Evolutionary conservation across 2,329 filamentous ascomycete genomes (phyloP).

Genomic region (Colletotrichum aenigma): DNA sequence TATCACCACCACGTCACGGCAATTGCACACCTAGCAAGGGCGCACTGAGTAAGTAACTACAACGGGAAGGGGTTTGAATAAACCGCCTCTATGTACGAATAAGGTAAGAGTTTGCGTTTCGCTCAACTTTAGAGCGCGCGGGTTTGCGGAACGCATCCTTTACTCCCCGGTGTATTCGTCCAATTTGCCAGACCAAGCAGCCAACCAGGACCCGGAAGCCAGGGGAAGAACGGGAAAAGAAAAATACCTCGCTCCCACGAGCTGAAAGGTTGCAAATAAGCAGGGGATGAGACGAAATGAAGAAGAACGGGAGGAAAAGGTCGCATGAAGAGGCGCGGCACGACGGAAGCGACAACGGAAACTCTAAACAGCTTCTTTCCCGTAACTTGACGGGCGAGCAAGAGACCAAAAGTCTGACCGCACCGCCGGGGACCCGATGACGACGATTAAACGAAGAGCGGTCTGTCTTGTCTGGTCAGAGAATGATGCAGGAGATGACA

Average conservation of each 20-base stretch:
- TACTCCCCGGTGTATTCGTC: neutral
- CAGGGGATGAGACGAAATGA: neutral
- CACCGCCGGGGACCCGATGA: neutral
- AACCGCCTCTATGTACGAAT: neutral
- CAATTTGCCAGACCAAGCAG: neutral
- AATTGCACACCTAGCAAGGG: neutral
- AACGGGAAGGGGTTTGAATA: neutral
- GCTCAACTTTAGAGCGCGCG: neutral
- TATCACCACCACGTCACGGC: neutral
- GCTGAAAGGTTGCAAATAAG: neutral
- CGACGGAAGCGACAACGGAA: neutral
- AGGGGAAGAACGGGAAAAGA: neutral
- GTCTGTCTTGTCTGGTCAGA: neutral
- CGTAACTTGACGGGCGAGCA: neutral
- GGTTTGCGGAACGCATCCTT: neutral
- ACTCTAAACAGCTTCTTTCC: neutral
- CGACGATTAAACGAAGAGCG: neutral
- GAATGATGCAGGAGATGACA: neutral
- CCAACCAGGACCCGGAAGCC: neutral
- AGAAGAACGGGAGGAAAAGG: neutral
- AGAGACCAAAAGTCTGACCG: neutral
- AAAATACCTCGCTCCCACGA: neutral
- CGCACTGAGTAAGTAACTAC: neutral
- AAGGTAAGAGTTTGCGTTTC: constrained; percentile 1
- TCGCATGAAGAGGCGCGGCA: neutral